Percentiles rank a stretch among this genome's conserved stretches.
These are phyloP conservation scores for Sarocladiaceae sp. DNA, from an alignment of 2,329 filamentous ascomycete species.

Conservation along the genomic window DNA sequence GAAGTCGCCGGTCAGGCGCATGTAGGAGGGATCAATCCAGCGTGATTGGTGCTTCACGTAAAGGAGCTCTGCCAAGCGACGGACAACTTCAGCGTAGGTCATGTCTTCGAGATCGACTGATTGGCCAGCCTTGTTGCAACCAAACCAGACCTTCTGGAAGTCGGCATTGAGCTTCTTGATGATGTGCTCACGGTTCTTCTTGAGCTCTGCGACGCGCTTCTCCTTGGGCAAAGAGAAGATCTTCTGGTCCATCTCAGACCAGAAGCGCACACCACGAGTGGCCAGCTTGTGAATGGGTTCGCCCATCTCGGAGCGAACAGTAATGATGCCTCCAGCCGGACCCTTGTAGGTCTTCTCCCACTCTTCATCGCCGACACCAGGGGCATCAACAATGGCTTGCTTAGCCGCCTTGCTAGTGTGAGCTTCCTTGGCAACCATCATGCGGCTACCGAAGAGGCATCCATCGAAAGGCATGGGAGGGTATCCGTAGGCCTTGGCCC, in stretches of 20 bases:
- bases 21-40: slow-evolving; percentile 85
- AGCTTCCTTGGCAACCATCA: slow-evolving; percentile 93
- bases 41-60: slow-evolving; percentile 85
- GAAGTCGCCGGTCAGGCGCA: slow-evolving; percentile 83
- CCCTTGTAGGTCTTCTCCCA: slow-evolving; percentile 96
- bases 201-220: slow-evolving; percentile 80
- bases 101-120: slow-evolving; percentile 89
- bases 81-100: slow-evolving; percentile 86
- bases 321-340: slow-evolving; percentile 86
- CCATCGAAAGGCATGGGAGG: slow-evolving; percentile 93
- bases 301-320: slow-evolving; percentile 97
- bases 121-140: slow-evolving; percentile 71
- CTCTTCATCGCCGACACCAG: slow-evolving; percentile 71
- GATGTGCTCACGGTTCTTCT: slow-evolving; percentile 84
- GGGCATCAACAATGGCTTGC: slow-evolving; percentile 81
- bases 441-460: slow-evolving; percentile 81
- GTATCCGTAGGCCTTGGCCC: slow-evolving; percentile 82
- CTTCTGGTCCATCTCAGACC: slow-evolving; percentile 98
- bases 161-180: slow-evolving; percentile 95
- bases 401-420: slow-evolving; percentile 84
- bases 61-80: slow-evolving; percentile 81
- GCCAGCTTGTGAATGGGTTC: slow-evolving; percentile 99
- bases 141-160: slow-evolving; percentile 97
- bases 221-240: slow-evolving; percentile 96
- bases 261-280: slow-evolving; percentile 91